Evolutionary conservation across 2,329 filamentous ascomycete species (phyloP).

Genomic region (Reticulascus tulasneorum): DNA sequence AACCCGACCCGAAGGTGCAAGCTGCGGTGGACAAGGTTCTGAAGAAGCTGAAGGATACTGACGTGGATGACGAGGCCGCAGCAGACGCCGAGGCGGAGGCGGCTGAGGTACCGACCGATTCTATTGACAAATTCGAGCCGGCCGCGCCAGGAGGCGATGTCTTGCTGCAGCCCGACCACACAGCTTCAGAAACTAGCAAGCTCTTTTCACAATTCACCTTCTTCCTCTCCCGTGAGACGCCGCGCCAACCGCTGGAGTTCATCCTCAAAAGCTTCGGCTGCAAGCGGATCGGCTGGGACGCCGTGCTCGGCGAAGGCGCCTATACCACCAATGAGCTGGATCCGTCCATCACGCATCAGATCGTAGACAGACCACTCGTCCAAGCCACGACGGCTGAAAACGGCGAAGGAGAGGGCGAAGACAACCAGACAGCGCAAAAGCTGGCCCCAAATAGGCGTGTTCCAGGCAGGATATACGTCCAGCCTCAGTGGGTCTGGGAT

Average conservation of each 20-base stretch:
- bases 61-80: conserved; percentile 37
- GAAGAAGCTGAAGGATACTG: conserved; percentile 59
- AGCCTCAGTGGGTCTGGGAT: conserved; percentile 99
- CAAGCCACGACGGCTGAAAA: conserved; percentile 40
- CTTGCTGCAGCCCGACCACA: conserved; percentile 70
- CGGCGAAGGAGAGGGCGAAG: conserved; percentile 36
- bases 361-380: conserved; percentile 84
- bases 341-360: conserved; percentile 88
- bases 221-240: conserved; percentile 90
- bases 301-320: conserved; percentile 82
- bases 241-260: conserved; percentile 86
- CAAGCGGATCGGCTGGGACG: conserved; percentile 93
- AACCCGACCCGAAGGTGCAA: conserved; percentile 59
- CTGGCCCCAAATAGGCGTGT: conserved; percentile 65
- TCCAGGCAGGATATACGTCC: conserved; percentile 87
- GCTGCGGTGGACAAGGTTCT: conserved; percentile 67
- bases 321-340: conserved; percentile 89
- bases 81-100: conserved; percentile 35
- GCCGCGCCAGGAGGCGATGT: conserved; percentile 80
- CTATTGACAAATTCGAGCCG: conserved; percentile 89
- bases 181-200: conserved; percentile 63
- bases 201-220: conserved; percentile 88
- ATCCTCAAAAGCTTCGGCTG: conserved; percentile 91
- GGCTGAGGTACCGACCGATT: conserved; percentile 43
- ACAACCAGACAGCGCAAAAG: conserved; percentile 60